Base-by-base conservation (phyloP, 108 stramenopile species). In the Cyclotella kingstonii region DNA sequence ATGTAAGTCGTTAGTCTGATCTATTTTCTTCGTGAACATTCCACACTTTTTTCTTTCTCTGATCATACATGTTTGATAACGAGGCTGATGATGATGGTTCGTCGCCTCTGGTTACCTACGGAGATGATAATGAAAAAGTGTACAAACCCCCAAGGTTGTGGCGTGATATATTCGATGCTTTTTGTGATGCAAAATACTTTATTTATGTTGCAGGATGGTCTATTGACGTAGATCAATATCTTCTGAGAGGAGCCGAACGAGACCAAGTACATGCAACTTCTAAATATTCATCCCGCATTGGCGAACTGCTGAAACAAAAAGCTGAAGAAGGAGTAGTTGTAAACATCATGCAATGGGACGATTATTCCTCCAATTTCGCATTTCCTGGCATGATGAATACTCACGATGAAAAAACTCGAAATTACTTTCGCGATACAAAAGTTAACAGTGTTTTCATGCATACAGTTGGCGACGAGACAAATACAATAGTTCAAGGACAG, bases 261-360 rank as follows among this genome's bases (percentile, higher is more conserved):
- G 22, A 64, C 28, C 8, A 55, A 9, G 50, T 51, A 7, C 14
- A 30, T 2, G 41, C n/a, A 3, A 18, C 38, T 19, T 62, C 61
- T 22, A 71, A 43, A 56, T 76, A 79, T 27, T 33, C 54, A 11
- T 61, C 78, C 3, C 38, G 65, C 17, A 31, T 79, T 49, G 78
- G 78, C 4, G 74, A 75, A 17, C 29, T 79, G 27, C 50, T 79
- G 22, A 70, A 71, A 29, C 29, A 47, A 11, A 79, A 79, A 19
- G 35, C 74, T n/a, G 74, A 70, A 2, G 78, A 79, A 33, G 68
- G 68, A 42, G 74, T 79, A 0, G 38, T 42, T 6, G 78, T 79
- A 1, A 79, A 79, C 46, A 19, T 79, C 6, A 73, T 79, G 68
- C 72, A 73, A 34, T 79, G 78, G 78, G 78, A 79, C 44, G 78